Evolutionary conservation across 495 filamentous ascomycete species (phyloP), one percentile per base, ranked within the genome.

Genomic region (Annulohypoxylon moriforme): DNA sequence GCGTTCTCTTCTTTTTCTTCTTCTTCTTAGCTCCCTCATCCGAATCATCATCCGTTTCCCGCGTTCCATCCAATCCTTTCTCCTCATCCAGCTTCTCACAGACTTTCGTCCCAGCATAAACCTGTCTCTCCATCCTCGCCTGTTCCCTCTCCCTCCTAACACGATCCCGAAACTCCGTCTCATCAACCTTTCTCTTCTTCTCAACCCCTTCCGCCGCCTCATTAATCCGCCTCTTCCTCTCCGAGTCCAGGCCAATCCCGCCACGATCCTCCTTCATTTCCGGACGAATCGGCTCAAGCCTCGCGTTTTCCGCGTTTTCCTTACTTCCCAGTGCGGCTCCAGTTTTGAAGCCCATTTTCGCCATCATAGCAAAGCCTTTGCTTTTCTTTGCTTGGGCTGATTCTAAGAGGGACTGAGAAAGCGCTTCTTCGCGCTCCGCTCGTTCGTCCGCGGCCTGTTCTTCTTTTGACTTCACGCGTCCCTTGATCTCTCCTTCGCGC

Each of bases 341-440:
- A 13, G 91, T 91, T 67, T 88, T 91, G 81, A 94, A 99, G 6
- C 96, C 96, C 83, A 99, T 91, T 79, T 91, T 94, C n/a, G 92
- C 89, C 94, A 99, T 96, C 94, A 99, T 97, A 64, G 92, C 85
- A 61, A 94, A 89, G 2, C 96, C 96, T 78, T 98, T 99, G 80
- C 86, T 91, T 57, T 84, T 82, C 25, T 75, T 50, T 14, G 80
- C 79, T 25, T 64, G 68, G 52, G 85, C 84, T 8, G 56, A 55
- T 8, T 69, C 67, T 14, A 93, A 81, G 25, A 97, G 84, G n/a
- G 90, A 91, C 13, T 82, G 90, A 1, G 88, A 82, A 14, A 97
- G 86, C 4, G 90, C 93, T 44, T 84, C 87, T 77, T 98, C 94
- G 46, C 93, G 91, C 24, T 85, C 88, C 38, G 84, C 84, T 24